Conservation (phyloP, 345 rosid species). For the Citrus trifoliata region DNA sequence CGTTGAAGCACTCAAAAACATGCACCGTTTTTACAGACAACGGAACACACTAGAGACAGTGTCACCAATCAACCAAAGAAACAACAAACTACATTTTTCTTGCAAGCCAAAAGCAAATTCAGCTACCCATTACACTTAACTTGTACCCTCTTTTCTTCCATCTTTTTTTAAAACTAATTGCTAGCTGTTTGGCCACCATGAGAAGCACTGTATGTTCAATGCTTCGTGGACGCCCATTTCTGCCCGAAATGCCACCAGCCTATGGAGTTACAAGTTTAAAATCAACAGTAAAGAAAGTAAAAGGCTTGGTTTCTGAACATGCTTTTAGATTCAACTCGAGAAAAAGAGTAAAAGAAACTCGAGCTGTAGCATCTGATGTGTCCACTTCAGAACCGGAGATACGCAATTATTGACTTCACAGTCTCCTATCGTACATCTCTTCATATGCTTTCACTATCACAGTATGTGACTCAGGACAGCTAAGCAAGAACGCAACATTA, state of each 20-base stretch:
- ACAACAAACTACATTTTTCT: conserved; percentile 1
- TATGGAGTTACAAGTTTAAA: background rate
- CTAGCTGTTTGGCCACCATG: background rate
- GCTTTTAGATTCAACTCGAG: background rate
- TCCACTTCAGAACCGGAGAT: conserved; percentile 7
- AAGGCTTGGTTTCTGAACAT: background rate
- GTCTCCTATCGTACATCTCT: too few species aligned
- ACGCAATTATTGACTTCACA: background rate
- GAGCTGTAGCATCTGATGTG: conserved; percentile 18
- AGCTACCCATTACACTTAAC: background rate
- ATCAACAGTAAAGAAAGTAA: conserved; percentile 1
- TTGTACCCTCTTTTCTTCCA: background rate
- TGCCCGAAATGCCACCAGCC: background rate
- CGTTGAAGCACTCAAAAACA: conserved; percentile 11
- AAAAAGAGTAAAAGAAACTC: background rate
- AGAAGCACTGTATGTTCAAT: conserved; percentile 3
- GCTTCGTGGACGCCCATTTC: background rate
- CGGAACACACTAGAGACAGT: background rate
- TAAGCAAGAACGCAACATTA: background rate
- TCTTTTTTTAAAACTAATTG: background rate
- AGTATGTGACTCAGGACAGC: background rate
- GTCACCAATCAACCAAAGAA: background rate
- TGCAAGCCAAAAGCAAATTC: background rate
- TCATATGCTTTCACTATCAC: background rate
- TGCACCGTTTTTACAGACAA: background rate